Conservation (phyloP, 306 rosid species). For the Sesbania bispinosa region DNA sequence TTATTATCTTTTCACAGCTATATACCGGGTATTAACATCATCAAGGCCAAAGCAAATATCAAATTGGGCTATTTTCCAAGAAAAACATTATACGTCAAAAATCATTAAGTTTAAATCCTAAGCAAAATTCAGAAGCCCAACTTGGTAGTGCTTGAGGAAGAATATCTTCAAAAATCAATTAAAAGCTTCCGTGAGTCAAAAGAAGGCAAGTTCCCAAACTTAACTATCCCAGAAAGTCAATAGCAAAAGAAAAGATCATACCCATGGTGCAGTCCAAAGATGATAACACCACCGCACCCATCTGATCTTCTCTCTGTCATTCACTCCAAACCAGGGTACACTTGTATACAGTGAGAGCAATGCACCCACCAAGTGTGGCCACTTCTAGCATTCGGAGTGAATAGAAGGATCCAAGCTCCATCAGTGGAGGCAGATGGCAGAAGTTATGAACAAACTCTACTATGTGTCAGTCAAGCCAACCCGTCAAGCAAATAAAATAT, state of each 20-base stretch:
- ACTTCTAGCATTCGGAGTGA: constrained; percentile 26
- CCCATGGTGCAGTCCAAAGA: constrained; percentile 27
- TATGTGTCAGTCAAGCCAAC: constrained; percentile 5
- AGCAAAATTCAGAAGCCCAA: not conserved
- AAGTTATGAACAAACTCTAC: constrained; percentile 12
- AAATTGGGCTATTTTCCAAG: not conserved
- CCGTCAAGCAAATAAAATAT: constrained; percentile 19
- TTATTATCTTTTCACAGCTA: not conserved
- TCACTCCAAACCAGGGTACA: constrained; percentile 28
- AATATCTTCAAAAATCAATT: constrained; percentile 11
- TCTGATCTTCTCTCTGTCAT: constrained; percentile 25
- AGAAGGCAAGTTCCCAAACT: not conserved
- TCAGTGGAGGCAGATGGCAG: constrained; percentile 18
- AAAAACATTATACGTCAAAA: not conserved
- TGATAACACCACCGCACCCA: constrained; percentile 8
- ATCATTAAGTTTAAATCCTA: not conserved
- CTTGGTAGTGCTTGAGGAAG: not conserved
- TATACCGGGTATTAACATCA: not conserved
- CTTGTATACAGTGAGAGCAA: constrained; percentile 22
- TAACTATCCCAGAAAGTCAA: constrained; percentile 4
- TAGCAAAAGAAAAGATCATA: constrained; percentile 30
- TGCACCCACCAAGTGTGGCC: constrained; percentile 18
- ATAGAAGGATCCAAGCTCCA: constrained; percentile 28
- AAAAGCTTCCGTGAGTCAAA: not conserved
- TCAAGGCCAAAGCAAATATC: not conserved